phyloP scores from a whole-genome alignment of 805 yeast genomes.

The Tetrapisispora phaffii region DNA sequence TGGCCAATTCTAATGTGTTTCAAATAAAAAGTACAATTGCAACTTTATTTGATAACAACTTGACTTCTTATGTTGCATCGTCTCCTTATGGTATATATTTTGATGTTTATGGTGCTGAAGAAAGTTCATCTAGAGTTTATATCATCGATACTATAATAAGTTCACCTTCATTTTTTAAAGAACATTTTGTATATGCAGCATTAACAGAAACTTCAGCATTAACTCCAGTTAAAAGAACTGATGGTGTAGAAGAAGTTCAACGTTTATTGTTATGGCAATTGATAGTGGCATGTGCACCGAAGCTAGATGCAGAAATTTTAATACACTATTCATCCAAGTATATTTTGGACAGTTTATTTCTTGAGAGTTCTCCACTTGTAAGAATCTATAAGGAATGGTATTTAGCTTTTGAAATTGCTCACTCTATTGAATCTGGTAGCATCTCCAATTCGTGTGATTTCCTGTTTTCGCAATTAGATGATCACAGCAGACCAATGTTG shows the following conservation, averaged over 20 bases:
- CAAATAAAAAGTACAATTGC: conserved; percentile 51
- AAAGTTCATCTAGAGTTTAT: conserved; percentile 42
- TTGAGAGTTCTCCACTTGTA: conserved; percentile 73
- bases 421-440: conserved; percentile 6
- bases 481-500: conserved; percentile 32
- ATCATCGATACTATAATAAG: conserved; percentile 40
- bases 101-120: conserved; percentile 47
- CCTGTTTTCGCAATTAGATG: conserved; percentile 26
- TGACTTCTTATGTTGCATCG: conserved; percentile 24
- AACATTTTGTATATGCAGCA: conserved; percentile 15
- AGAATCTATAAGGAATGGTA: conserved; percentile 63
- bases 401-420: conserved; percentile 10
- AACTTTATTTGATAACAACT: conserved; percentile 37
- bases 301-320: background rate
- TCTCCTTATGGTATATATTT: conserved; percentile 33
- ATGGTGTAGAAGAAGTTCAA: conserved; percentile 59
- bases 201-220: conserved; percentile 36
- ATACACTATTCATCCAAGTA: background rate
- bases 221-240: conserved; percentile 44
- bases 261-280: conserved; percentile 51
- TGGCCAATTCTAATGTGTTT: conserved; percentile 48
- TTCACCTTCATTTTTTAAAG: conserved; percentile 15
- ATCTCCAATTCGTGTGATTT: conserved; percentile 12
- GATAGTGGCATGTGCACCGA: conserved; percentile 36
- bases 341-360: background rate